Conservation (phyloP, 306 rosid species). For the Sophora flavescens region DNA sequence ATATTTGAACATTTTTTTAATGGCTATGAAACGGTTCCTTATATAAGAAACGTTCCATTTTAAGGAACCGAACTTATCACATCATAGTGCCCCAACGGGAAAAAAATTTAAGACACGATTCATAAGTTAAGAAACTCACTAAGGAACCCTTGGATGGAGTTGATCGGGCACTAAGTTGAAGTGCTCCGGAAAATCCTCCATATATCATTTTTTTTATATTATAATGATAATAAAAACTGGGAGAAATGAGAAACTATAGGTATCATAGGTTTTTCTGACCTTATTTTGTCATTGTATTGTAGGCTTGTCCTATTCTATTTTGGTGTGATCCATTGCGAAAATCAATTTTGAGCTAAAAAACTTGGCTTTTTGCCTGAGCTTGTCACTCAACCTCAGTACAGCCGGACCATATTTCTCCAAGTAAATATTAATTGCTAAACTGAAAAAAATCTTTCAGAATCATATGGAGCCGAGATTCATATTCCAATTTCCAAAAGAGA, state of each 20-base stretch:
- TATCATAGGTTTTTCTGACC: slow-evolving; percentile 39
- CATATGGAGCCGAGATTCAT: slow-evolving; percentile 43
- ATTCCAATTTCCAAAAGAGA: slow-evolving; percentile 40
- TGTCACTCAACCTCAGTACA: neutral
- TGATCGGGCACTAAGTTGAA: too few relatives aligned
- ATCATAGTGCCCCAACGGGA: too few relatives aligned
- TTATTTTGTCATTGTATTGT: slow-evolving; percentile 28
- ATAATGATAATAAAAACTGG: too few relatives aligned
- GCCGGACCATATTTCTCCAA: neutral
- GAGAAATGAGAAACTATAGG: slow-evolving; percentile 14
- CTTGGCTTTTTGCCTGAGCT: neutral
- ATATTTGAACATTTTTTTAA: too few relatives aligned
- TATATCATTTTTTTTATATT: too few relatives aligned
- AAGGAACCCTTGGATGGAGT: too few relatives aligned
- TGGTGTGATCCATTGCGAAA: slow-evolving; percentile 20
- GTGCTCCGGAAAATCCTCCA: too few relatives aligned
- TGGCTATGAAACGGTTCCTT: too few relatives aligned
- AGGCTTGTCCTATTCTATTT: slow-evolving; percentile 42
- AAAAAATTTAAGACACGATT: too few relatives aligned
- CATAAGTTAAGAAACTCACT: too few relatives aligned
- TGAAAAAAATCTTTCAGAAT: slow-evolving; percentile 38
- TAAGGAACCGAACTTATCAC: too few relatives aligned
- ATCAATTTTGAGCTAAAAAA: neutral
- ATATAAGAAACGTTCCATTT: too few relatives aligned
- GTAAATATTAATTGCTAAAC: slow-evolving; percentile 2